These are phyloP conservation scores for Ceratocystis cacaofunesta DNA, from an alignment of 2,329 filamentous ascomycete genomes.

Conservation along the genomic window DNA sequence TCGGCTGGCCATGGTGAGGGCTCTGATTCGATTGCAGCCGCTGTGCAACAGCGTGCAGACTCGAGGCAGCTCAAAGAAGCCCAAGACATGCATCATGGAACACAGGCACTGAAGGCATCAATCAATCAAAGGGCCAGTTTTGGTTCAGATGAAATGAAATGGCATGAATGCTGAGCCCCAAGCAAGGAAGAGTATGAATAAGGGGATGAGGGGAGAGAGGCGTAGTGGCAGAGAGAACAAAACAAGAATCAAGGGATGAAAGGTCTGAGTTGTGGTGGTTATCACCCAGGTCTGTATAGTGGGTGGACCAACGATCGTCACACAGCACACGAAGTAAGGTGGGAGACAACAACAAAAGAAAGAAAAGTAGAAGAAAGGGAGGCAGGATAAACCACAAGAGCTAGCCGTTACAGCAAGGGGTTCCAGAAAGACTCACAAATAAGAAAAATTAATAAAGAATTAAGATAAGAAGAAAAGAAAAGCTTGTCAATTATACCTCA, in stretches of 20 bases:
- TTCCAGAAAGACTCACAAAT: not conserved
- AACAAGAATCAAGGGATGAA: not conserved
- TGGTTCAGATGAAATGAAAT: not conserved
- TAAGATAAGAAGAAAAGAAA: slow-evolving; percentile 7
- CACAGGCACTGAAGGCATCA: not conserved
- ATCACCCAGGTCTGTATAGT: not conserved
- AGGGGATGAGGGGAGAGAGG: too few relatives aligned
- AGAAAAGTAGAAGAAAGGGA: not conserved
- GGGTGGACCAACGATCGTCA: not conserved
- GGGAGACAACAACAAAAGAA: not conserved
- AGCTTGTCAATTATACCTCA: slow-evolving; percentile 5
- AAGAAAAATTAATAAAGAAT: slow-evolving; percentile 6
- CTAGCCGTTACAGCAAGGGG: not conserved
- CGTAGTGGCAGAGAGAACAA: not conserved
- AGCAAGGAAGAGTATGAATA: too few relatives aligned
- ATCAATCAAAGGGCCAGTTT: not conserved
- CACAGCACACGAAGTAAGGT: not conserved
- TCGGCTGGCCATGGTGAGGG: not conserved
- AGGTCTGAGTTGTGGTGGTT: not conserved
- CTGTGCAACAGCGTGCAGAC: not conserved
- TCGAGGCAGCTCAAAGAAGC: not conserved
- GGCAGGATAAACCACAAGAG: not conserved
- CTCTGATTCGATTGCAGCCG: not conserved
- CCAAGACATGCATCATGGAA: not conserved
- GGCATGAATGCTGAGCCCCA: not conserved